Evolutionary conservation across 1,139 yeast genomes (phyloP).

Genomic region (Lodderomyces pseudojiufengensis): DNA sequence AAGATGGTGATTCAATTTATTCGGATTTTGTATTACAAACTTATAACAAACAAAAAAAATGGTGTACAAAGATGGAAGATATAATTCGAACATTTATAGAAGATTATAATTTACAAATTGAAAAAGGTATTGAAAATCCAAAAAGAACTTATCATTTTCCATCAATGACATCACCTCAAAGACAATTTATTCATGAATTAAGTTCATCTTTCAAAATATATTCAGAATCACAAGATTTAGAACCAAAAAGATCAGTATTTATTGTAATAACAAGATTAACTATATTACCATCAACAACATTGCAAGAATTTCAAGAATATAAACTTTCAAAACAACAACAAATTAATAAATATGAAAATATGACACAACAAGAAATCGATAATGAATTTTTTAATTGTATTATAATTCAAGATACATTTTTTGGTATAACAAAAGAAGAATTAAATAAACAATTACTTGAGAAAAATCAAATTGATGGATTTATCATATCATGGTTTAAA

Average conservation of each 20-base stretch:
- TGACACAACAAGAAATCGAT: conserved; percentile 20
- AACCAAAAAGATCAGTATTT: conserved; percentile 72
- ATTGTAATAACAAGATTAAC: conserved; percentile 44
- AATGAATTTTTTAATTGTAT: conserved; percentile 47
- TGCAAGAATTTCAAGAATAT: conserved; percentile 22
- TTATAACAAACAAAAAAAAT: conserved; percentile 49
- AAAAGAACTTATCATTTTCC: conserved; percentile 52
- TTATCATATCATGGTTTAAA: conserved; percentile 35
- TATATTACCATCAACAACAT: conserved; percentile 24
- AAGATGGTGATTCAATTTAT: conserved; percentile 26
- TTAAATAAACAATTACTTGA: conserved; percentile 20
- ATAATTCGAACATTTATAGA: conserved; percentile 47
- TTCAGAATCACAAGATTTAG: conserved; percentile 76
- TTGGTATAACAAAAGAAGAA: conserved; percentile 50
- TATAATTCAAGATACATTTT: conserved; percentile 48
- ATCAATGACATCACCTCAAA: conserved; percentile 67
- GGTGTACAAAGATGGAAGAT: conserved; percentile 65
- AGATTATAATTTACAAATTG: conserved; percentile 22
- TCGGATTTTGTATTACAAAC: conserved; percentile 40
- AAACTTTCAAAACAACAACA: conserved; percentile 20
- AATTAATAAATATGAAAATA: conserved; percentile 24
- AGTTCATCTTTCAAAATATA: conserved; percentile 57
- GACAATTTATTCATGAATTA: conserved; percentile 67
- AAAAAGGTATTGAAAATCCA: conserved; percentile 10
- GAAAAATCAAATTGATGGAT: conserved; percentile 15